These are phyloP conservation scores for Pseudogymnoascus sp. DNA, from an alignment of 2,329 filamentous ascomycete species.

Conservation along the genomic window DNA sequence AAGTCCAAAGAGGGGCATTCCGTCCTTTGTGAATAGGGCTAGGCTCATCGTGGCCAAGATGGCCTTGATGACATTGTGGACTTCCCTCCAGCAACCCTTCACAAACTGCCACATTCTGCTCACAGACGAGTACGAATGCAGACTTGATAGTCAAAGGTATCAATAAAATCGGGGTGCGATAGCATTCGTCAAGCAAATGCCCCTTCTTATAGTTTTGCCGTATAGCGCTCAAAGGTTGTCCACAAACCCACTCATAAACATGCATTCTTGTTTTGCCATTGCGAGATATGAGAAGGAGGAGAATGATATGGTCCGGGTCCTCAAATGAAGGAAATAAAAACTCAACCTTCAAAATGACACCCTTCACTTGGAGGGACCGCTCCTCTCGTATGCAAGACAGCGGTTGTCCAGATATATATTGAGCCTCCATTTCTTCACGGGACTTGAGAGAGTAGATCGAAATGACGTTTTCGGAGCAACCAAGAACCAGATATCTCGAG, in stretches of 20 bases:
- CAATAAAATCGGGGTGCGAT: constrained; percentile 57
- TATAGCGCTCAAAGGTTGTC: constrained; percentile 39
- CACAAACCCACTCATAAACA: constrained; percentile 53
- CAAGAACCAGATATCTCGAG: constrained; percentile 60
- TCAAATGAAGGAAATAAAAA: constrained; percentile 67
- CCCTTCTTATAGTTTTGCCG: constrained; percentile 42
- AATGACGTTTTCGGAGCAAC: constrained; percentile 62
- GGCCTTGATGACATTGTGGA: constrained; percentile 33
- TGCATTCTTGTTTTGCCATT: constrained; percentile 44
- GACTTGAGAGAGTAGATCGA: constrained; percentile 63
- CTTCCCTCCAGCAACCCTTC: constrained; percentile 45
- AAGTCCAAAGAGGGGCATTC: constrained; percentile 60
- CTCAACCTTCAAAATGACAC: constrained; percentile 76
- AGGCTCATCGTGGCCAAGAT: constrained; percentile 15
- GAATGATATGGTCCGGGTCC: constrained; percentile 64
- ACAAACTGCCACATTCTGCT: constrained; percentile 49
- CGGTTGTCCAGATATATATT: constrained; percentile 37
- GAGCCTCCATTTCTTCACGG: constrained; percentile 42
- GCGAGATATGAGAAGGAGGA: constrained; percentile 56
- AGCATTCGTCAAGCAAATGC: constrained; percentile 41
- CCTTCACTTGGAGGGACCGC: constrained; percentile 41
- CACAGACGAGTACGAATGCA: constrained; percentile 62
- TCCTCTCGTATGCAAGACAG: constrained; percentile 50
- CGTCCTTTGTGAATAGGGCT: constrained; percentile 41
- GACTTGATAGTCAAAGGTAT: constrained; percentile 65